Conservation (phyloP, 768 basidiomycete species). For the Rhodosporidiobolus odoratus region DNA sequence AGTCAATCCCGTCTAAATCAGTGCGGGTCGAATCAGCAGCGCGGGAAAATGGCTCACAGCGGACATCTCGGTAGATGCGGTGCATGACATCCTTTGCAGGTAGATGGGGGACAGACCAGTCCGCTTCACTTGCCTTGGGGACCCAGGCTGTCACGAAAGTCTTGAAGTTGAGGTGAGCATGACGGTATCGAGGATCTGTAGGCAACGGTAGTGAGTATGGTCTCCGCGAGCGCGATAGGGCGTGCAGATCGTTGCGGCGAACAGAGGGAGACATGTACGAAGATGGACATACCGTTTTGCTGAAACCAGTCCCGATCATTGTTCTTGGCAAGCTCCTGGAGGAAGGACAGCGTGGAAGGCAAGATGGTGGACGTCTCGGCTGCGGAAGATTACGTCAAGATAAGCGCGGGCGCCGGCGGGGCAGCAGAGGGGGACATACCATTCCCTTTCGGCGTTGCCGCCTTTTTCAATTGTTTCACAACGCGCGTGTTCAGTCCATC, state of each 20-base stretch:
- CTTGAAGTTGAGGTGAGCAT: slow-evolving; percentile 63
- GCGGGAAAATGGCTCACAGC: slow-evolving; percentile 68
- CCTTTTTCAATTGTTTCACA: slow-evolving; percentile 64
- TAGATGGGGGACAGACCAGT: slow-evolving; percentile 75
- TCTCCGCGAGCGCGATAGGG: too few species aligned
- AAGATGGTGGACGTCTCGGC: slow-evolving; percentile 29
- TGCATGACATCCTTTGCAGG: slow-evolving; percentile 89
- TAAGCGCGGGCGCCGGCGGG: background rate
- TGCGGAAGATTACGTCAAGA: background rate
- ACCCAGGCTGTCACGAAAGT: slow-evolving; percentile 71
- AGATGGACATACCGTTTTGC: slow-evolving; percentile 57
- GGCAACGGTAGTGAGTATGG: background rate
- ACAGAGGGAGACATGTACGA: background rate
- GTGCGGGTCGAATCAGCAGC: slow-evolving; percentile 49
- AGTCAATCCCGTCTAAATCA: background rate
- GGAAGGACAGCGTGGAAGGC: slow-evolving; percentile 28
- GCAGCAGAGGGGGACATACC: slow-evolving; percentile 52
- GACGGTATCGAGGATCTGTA: slow-evolving; percentile 68
- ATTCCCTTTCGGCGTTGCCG: slow-evolving; percentile 81
- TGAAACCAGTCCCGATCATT: slow-evolving; percentile 63
- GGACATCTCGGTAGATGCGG: slow-evolving; percentile 84
- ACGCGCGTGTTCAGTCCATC: slow-evolving; percentile 63
- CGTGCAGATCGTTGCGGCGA: too few species aligned
- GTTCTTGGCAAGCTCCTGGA: slow-evolving; percentile 8
- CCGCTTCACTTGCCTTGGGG: slow-evolving; percentile 61